Evolutionary conservation across 2,329 filamentous ascomycete species (phyloP), one percentile per base, ranked within the genome.

Genomic region (Alternaria arborescens): DNA sequence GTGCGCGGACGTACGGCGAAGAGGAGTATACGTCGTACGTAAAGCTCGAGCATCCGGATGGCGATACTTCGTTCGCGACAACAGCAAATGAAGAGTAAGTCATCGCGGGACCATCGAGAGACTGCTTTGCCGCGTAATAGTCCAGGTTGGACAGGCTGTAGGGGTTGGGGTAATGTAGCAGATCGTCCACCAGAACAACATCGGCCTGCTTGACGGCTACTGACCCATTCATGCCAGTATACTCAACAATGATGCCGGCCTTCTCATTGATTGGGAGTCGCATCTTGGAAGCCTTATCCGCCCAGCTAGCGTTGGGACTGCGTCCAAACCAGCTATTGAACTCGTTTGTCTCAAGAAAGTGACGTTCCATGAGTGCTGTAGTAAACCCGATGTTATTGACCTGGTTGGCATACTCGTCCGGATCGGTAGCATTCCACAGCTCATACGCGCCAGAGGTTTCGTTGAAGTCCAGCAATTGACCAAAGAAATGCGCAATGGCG

Each of bases 21-120:
- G 85, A 86, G 0, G 86, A 86, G 63, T 88, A 87, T 18, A 90
- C 81, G 7, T 86, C 84, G 71, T 91, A 91, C 0, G 89, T 91
- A 71, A 87, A 91, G 4, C 86, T 84, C 1, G 88, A 87, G 73
- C 89, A 91, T 3, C 89, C 89, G 3, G 88, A 89, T 2, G 85
- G 86, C 1, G 87, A 88, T 11, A 91, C 81, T 48, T 87, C 82
- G 58, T 88, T 90, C 14, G 89, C 88, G 30, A 88, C 86, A 48
- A 91, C 86, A 47, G 87, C 86, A 75, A 90, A 91, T 10, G 90
- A 87, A 10, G 87, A 87, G 75, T 89, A 92, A 2, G 89, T 91
- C 89, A 92, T 92, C 3, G 86, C 89, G 1, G 89, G 89, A 0
- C 89, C 89, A 65, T 90, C 84, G 1, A 85, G 79, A 1, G 88